phyloP scores from a whole-genome alignment of 2,329 filamentous ascomycete genomes.

The Monosporascus ibericus region DNA sequence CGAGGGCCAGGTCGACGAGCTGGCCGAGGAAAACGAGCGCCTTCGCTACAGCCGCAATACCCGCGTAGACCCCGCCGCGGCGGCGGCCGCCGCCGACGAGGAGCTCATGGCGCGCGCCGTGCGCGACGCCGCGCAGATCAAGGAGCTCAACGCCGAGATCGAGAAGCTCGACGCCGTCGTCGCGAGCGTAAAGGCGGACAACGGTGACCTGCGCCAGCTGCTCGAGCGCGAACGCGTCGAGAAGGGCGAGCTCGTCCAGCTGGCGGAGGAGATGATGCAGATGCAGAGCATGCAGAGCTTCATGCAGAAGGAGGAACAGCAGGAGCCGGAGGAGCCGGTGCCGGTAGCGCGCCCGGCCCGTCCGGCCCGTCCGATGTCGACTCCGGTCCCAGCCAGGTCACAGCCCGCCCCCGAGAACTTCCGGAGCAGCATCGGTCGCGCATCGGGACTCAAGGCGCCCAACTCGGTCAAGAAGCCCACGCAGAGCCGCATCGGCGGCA shows the following conservation, averaged over 20 bases:
- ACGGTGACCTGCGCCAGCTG: constrained; percentile 56
- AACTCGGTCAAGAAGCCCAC: constrained; percentile 36
- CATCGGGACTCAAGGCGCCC: constrained; percentile 57
- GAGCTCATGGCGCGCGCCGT: constrained; percentile 53
- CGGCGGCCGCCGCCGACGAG: constrained; percentile 39
- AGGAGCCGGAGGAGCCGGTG: constrained; percentile 7
- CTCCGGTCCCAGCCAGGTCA: constrained; percentile 15
- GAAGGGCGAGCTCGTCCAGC: constrained; percentile 74
- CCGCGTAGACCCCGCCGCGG: constrained; percentile 52
- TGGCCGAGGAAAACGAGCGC: constrained; percentile 69
- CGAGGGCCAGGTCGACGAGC: constrained; percentile 62
- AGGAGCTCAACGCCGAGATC: constrained; percentile 66
- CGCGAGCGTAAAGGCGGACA: constrained; percentile 62
- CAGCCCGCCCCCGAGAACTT: constrained; percentile 33
- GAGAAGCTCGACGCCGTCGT: constrained; percentile 71
- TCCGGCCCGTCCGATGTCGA: not conserved
- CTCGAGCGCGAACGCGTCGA: constrained; percentile 72
- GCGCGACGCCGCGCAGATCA: constrained; percentile 60
- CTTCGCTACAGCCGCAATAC: constrained; percentile 60
- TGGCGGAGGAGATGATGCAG: constrained; percentile 78
- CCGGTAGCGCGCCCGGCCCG: not conserved
- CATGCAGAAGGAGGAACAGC: constrained; percentile 22
- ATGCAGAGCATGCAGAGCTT: constrained; percentile 47
- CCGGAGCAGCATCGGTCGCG: constrained; percentile 44
- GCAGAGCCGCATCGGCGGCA: constrained; percentile 42